These are phyloP conservation scores for Rhizomucor pusillus DNA, from an alignment of 371 early-diverging fungal genomes.

Conservation along the genomic window DNA sequence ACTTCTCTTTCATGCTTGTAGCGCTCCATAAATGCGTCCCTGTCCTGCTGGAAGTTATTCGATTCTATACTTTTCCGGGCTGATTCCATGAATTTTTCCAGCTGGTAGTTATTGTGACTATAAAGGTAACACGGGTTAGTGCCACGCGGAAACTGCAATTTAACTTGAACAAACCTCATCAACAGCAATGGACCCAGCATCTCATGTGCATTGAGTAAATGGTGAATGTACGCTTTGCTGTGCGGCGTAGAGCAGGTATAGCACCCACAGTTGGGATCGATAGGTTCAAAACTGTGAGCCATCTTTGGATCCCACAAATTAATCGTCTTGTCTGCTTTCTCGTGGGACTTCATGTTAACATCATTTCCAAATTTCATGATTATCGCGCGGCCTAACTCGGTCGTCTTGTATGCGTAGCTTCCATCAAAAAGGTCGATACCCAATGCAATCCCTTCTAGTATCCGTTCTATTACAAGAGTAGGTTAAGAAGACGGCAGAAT, in stretches of 20 bases:
- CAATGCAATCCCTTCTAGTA: constrained; percentile 54
- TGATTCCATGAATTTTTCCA: constrained; percentile 59
- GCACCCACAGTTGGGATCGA: constrained; percentile 62
- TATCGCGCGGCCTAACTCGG: constrained; percentile 45
- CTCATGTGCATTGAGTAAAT: constrained; percentile 72
- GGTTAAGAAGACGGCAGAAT: no score
- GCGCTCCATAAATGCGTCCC: constrained; percentile 39
- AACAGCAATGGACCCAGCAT: constrained; percentile 78
- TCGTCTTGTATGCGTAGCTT: constrained; percentile 45
- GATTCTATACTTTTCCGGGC: constrained; percentile 59
- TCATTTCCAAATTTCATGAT: constrained; percentile 34
- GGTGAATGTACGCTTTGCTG: constrained; percentile 76
- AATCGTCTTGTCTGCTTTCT: constrained; percentile 31
- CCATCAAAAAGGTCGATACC: constrained; percentile 80
- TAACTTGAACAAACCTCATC: constrained; percentile 51
- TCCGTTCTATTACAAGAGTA: no score
- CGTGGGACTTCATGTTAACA: background rate
- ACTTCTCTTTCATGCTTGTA: constrained; percentile 34
- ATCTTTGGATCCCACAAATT: constrained; percentile 54
- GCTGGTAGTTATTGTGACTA: constrained; percentile 70
- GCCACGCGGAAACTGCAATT: no score
- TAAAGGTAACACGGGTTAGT: background rate
- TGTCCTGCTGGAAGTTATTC: constrained; percentile 49
- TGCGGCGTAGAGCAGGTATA: constrained; percentile 65
- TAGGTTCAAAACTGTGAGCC: constrained; percentile 56